Percentiles rank a stretch among this genome's conserved stretches.
These are phyloP conservation scores for Hygrocybe coccinea DNA, from an alignment of 768 basidiomycete species.

Conservation along the genomic window DNA sequence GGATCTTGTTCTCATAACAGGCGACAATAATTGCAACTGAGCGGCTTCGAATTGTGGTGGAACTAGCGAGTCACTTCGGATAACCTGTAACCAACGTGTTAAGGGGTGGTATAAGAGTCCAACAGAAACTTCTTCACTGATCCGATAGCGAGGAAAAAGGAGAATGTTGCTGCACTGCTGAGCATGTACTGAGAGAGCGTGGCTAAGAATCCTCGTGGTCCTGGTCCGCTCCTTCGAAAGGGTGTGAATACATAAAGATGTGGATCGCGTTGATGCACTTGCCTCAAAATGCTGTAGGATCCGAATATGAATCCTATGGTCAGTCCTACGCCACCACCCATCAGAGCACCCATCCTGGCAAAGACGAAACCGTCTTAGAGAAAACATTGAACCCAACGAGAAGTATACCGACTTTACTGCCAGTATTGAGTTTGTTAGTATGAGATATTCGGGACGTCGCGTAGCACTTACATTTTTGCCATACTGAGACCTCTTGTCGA, in stretches of 20 bases:
- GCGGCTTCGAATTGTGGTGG: slow-evolving; percentile 61
- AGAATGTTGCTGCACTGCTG: slow-evolving; percentile 94
- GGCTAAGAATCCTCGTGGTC: slow-evolving; percentile 82
- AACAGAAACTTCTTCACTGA: slow-evolving; percentile 52
- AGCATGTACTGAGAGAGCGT: slow-evolving; percentile 99
- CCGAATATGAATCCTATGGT: slow-evolving; percentile 98
- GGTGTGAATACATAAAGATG: slow-evolving; percentile 5
- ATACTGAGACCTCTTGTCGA: slow-evolving; percentile 57
- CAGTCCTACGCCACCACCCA: slow-evolving; percentile 90
- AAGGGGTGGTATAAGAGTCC: not conserved
- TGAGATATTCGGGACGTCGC: slow-evolving; percentile 11
- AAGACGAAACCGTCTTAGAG: slow-evolving; percentile 12
- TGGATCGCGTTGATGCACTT: slow-evolving; percentile 22
- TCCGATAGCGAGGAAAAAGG: slow-evolving; percentile 93
- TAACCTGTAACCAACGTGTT: slow-evolving; percentile 53
- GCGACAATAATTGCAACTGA: slow-evolving; percentile 51
- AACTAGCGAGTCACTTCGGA: slow-evolving; percentile 70
- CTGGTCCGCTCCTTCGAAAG: slow-evolving; percentile 69
- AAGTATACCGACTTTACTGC: slow-evolving; percentile 53
- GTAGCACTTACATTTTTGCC: slow-evolving; percentile 63
- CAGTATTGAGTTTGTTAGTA: slow-evolving; percentile 5
- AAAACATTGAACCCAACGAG: not conserved
- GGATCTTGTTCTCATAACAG: slow-evolving; percentile 53
- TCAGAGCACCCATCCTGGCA: slow-evolving; percentile 83
- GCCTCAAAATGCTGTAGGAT: slow-evolving; percentile 87